Evolutionary conservation across 148 eudicot genomes (phyloP), one percentile per base, ranked within the genome.

Genomic region (Dianthus caryophyllus): DNA sequence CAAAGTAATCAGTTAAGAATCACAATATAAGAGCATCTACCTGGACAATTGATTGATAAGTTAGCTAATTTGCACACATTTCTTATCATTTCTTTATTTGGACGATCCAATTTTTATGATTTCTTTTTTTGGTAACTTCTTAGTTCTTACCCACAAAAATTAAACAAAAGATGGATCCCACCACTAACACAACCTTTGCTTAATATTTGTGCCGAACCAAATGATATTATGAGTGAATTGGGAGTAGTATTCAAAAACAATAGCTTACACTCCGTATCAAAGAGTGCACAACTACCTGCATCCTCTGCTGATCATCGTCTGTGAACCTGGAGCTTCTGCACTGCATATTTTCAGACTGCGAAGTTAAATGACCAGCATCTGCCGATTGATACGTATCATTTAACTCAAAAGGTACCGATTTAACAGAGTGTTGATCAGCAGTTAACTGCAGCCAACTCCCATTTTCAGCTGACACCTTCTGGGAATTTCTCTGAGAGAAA

Each of bases 271-370:
- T n/a, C n/a, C n/a, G n/a, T 54, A 9, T 33, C 31, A 36, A 36
- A 20, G 22, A 38, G 64, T 36, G 33, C 26, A 60, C 24, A 60
- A 44, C 18, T 81, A 93, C 98, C 96, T 89, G 91, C 69, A 85
- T 77, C 68, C 81, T 89, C 76, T 70, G 87, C 57, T 74, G 78
- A 85, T 77, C 88, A 66, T 76, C 87, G 67, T 77, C 80, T 31
- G 84, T 60, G 48, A 82, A 71, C 69, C 71, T 68, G 56, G 75
- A 24, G 71, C 51, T 76, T 66, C 46, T 25, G 55, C 79, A 64
- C 67, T 58, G 67, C 65, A 63, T 55, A 81, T 76, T 68, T 77
- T 63, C 78, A 41, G 79, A 49, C 47, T 74, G 68, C 48, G 70
- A 66, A 63, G 51, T 56, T n/a, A 72, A 46, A 56, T 73, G 71